Percentiles rank a stretch among this genome's conserved stretches.
These are phyloP conservation scores for Solanum neorickii DNA, from an alignment of 257 asterid genomes.

Conservation along the genomic window DNA sequence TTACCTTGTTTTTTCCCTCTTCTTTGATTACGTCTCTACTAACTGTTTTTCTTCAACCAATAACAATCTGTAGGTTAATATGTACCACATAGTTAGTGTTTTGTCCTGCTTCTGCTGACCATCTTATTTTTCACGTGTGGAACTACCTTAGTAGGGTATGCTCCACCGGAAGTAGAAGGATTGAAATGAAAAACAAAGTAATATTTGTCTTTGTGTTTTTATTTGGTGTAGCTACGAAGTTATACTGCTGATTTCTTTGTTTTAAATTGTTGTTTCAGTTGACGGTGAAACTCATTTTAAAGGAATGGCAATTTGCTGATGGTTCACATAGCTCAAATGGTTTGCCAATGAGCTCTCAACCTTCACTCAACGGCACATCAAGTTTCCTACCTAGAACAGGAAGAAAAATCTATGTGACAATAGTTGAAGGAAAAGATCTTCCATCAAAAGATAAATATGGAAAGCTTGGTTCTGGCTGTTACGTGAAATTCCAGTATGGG, in stretches of 20 bases:
- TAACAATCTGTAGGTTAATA: neutral
- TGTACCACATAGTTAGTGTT: neutral
- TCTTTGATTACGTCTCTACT: neutral
- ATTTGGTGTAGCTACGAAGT: neutral
- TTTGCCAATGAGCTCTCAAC: conserved; percentile 29
- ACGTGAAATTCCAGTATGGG: conserved; percentile 77
- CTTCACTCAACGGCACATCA: conserved; percentile 34
- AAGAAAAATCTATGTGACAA: conserved; percentile 58
- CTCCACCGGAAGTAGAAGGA: neutral
- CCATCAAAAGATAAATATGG: conserved; percentile 62
- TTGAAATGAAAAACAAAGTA: neutral
- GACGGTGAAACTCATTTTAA: conserved; percentile 64
- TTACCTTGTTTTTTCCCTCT: neutral
- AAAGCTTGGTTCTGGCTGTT: conserved; percentile 72
- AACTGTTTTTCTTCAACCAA: neutral
- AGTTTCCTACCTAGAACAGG: conserved; percentile 53
- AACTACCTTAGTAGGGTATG: neutral
- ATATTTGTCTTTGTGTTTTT: neutral
- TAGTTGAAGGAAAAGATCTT: conserved; percentile 75
- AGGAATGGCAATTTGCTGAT: conserved; percentile 96
- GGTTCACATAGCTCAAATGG: conserved; percentile 51
- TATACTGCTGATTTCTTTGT: neutral
- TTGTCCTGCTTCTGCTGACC: neutral
- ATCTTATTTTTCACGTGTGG: neutral
- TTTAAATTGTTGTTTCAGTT: conserved; percentile 43